Base-by-base conservation (phyloP, 768 basidiomycete genomes). In the Xerocomus spinulosus region DNA sequence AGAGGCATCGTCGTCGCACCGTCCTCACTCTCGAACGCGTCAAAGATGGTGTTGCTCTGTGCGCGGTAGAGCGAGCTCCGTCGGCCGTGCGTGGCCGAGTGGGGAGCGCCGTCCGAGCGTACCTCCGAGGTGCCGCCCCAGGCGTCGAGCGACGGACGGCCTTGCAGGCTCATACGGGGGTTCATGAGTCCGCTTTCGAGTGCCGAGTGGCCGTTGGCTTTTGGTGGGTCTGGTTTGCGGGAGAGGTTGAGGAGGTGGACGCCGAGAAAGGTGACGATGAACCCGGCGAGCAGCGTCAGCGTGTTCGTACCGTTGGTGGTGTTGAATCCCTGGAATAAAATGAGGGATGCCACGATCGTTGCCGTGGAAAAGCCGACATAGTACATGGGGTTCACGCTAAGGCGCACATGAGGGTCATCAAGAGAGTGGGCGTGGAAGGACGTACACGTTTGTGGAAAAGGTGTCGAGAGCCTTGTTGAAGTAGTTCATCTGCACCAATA, bases 401-500 rank as follows among this genome's bases (percentile, higher is more conserved):
- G 35, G 9, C 2, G 26, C 36, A 20, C 9, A 18, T 49, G 32
- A 46, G 49, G 25, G 23, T 43, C 15, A 13, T 38, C 1, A 5
- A 40, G 13, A 8, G 25, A 14, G 18, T 6, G 5, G 3, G 15
- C 15, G 7, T 8, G 34, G 7, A 13, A 7, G 25, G 13, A 77
- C 91, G 54, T 78, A 95, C 92, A 97, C 90, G 62, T 98, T 98
- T 36, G 94, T 96, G 3, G 92, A 93, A 68, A 97, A 98, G 1
- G 82, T 92, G 64, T 97, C 94, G 43, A 98, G 77, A 0, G 94
- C 95, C 65, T 97, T 97, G 77, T 98, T 99, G 76, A 96, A 94
- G 72, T 92, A 94, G 68, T 90, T 88, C 88, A 94, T 91, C 68
- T 92, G 91, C 20, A 91, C 80, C 52, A 95, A 66, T 62, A 99